These are phyloP conservation scores for Apophysomyces trapeziformis DNA, from an alignment of 371 early-diverging fungal genomes.

Conservation along the genomic window DNA sequence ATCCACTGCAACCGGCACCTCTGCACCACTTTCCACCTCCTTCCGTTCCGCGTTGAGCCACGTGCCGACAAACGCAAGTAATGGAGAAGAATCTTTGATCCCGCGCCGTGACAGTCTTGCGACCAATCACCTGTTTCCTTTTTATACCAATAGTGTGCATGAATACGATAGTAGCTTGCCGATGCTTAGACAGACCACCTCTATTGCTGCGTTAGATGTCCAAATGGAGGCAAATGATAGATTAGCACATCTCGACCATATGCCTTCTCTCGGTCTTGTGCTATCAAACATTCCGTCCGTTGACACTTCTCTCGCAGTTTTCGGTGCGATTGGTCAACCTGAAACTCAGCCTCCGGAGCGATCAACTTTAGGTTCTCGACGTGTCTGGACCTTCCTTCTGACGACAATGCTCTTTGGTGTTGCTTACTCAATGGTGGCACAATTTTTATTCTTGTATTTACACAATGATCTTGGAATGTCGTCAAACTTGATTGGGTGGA, in stretches of 20 bases:
- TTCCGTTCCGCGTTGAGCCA: slow-evolving; percentile 17
- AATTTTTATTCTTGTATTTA: slow-evolving; percentile 41
- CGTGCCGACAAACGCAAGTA: slow-evolving; percentile 16
- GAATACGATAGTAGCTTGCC: slow-evolving; percentile 8
- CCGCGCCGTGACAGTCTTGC: slow-evolving; percentile 34
- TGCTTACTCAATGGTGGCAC: slow-evolving; percentile 41
- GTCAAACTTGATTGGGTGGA: slow-evolving; percentile 40
- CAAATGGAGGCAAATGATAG: slow-evolving; percentile 33
- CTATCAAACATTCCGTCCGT: slow-evolving; percentile 49
- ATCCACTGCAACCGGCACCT: background rate
- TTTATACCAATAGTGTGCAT: slow-evolving; percentile 38
- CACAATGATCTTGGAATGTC: slow-evolving; percentile 34
- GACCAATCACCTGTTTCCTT: slow-evolving; percentile 17
- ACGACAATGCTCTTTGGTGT: slow-evolving; percentile 39
- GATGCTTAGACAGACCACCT: slow-evolving; percentile 18
- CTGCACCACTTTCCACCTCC: slow-evolving; percentile 9
- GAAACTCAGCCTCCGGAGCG: slow-evolving; percentile 27
- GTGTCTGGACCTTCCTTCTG: slow-evolving; percentile 30
- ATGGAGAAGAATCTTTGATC: slow-evolving; percentile 7
- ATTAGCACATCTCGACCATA: slow-evolving; percentile 32
- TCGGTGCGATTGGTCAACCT: slow-evolving; percentile 29
- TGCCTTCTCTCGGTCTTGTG: slow-evolving; percentile 49
- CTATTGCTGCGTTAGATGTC: slow-evolving; percentile 33
- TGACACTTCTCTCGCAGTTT: slow-evolving; percentile 46
- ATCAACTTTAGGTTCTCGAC: slow-evolving; percentile 21